Evolutionary conservation across 345 rosid genomes (phyloP).

Genomic region (Moricandia arvensis): DNA sequence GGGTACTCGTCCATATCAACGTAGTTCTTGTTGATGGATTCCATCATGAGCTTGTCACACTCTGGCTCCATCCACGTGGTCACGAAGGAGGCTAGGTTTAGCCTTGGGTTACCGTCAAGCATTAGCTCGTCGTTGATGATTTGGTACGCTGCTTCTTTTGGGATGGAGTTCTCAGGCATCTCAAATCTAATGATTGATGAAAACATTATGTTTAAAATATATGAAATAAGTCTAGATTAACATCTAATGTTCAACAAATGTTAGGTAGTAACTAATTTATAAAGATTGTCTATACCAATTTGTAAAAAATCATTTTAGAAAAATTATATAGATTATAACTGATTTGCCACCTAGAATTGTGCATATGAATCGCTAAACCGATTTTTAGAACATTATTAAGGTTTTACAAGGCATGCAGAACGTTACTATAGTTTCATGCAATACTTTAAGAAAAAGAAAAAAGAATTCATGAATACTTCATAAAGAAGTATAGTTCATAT

Average conservation of each 20-base stretch:
- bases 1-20: conserved; percentile 72
- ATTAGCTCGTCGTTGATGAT: conserved; percentile 61
- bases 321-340: too few relatives aligned
- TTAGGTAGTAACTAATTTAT: too few relatives aligned
- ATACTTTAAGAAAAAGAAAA: background rate
- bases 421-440: background rate
- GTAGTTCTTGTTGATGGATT: conserved; percentile 57
- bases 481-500: background rate
- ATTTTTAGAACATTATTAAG: too few relatives aligned
- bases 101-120: conserved; percentile 62
- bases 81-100: conserved; percentile 59
- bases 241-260: too few relatives aligned
- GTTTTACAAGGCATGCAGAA: background rate
- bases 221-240: background rate
- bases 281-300: too few relatives aligned
- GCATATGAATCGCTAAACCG: too few relatives aligned
- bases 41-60: conserved; percentile 66
- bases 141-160: conserved; percentile 62
- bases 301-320: too few relatives aligned
- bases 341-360: too few relatives aligned
- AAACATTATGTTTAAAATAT: background rate
- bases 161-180: conserved; percentile 61
- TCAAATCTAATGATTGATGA: conserved; percentile 26
- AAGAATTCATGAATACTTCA: background rate
- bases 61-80: conserved; percentile 78